Percentiles rank a stretch among this genome's conserved stretches.
phyloP scores from a whole-genome alignment of 179 eudicot genomes.

The Patellifolia procumbens region DNA sequence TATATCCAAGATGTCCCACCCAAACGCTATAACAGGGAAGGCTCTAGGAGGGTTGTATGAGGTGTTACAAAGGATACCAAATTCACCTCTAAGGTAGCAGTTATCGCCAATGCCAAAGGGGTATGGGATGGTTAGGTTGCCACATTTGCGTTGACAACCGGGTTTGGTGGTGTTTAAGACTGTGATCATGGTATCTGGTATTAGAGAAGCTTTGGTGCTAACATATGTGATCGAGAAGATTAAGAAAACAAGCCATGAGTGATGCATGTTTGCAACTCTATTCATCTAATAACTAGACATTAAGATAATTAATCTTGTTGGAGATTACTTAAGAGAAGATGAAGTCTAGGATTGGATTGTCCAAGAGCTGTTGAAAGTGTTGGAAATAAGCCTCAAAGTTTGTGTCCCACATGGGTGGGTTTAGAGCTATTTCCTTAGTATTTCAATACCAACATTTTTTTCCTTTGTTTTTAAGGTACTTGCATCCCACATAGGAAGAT shows the following conservation, averaged over 20 bases:
- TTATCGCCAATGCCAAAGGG: constrained; percentile 22
- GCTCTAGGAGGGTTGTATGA: constrained; percentile 26
- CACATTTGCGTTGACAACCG: constrained; percentile 18
- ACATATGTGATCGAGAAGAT: neutral
- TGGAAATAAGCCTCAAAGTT: no score
- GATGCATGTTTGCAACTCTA: neutral
- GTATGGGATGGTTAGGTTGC: constrained; percentile 22
- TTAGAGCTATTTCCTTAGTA: no score
- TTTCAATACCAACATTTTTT: no score
- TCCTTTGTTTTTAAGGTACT: no score
- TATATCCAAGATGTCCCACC: constrained; percentile 29
- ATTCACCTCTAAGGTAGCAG: constrained; percentile 5
- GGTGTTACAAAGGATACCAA: constrained; percentile 27
- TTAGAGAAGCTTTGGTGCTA: neutral
- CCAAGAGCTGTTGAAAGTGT: no score
- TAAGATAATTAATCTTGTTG: neutral
- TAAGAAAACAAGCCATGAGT: neutral
- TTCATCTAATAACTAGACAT: neutral
- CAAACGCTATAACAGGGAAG: neutral
- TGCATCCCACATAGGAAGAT: no score
- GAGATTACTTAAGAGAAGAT: neutral
- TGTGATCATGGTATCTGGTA: constrained; percentile 11
- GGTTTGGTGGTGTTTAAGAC: constrained; percentile 16
- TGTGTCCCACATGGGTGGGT: no score
- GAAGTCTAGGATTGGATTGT: no score